Conservation (phyloP, 208 protist species). For the Polymyxa betae region DNA sequence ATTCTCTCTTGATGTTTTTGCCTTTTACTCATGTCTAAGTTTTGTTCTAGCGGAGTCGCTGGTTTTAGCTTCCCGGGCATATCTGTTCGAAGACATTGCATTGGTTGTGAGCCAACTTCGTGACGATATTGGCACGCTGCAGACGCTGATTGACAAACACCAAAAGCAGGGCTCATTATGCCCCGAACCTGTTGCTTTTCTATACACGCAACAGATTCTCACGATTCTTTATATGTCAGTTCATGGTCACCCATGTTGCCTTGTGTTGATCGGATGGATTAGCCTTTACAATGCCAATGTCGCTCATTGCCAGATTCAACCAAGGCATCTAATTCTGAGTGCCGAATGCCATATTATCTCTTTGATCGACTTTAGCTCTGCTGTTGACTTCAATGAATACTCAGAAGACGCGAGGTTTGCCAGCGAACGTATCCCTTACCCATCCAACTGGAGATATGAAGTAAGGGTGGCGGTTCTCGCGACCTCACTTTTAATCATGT, state of each 20-base stretch:
- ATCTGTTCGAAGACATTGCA: constrained; percentile 5
- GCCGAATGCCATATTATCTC: constrained; percentile 1
- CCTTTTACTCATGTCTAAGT: background rate
- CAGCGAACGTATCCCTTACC: background rate
- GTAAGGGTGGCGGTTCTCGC: background rate
- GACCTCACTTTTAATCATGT: background rate
- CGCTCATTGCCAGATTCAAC: background rate
- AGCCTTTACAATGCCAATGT: constrained; percentile 15
- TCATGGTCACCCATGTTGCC: background rate
- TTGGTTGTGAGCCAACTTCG: background rate
- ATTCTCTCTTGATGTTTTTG: background rate
- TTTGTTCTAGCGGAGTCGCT: background rate
- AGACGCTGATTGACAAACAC: background rate
- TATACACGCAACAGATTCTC: constrained; percentile 47
- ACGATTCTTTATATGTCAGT: constrained; percentile 35
- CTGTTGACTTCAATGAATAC: background rate
- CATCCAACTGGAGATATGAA: constrained; percentile 34
- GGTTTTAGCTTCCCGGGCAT: background rate
- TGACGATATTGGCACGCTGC: constrained; percentile 9
- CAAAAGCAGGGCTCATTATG: background rate
- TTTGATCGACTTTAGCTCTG: constrained; percentile 28
- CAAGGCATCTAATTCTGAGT: constrained; percentile 41
- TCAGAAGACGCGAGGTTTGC: background rate
- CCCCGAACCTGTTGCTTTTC: constrained; percentile 15
- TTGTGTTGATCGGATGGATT: background rate